These are phyloP conservation scores for Aspergillus quadricinctus DNA, from an alignment of 2,329 filamentous ascomycete genomes.

Conservation along the genomic window DNA sequence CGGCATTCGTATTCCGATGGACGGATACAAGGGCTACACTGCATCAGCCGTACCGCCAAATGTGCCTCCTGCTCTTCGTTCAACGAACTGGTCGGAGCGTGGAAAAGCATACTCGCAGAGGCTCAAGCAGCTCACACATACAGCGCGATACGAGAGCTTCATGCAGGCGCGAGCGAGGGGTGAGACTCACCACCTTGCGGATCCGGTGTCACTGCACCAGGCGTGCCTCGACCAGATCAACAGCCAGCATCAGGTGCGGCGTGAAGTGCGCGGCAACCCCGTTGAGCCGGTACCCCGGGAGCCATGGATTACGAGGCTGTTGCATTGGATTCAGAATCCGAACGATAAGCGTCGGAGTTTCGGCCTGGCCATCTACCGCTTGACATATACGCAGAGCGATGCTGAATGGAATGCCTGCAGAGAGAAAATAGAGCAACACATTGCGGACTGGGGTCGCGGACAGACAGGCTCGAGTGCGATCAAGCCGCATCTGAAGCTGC, in stretches of 20 bases:
- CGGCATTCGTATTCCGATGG: conserved; percentile 21
- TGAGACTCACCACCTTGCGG: background rate
- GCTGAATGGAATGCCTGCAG: conserved; percentile 18
- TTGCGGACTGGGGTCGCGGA: conserved; percentile 21
- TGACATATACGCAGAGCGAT: conserved; percentile 18
- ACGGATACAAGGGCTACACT: conserved; percentile 19
- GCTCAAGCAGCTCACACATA: conserved; percentile 8
- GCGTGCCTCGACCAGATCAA: conserved; percentile 2
- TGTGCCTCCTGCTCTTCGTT: background rate
- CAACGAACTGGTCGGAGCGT: background rate
- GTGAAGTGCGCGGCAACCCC: conserved; percentile 9
- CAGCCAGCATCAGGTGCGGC: conserved; percentile 9
- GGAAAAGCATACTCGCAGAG: conserved; percentile 4
- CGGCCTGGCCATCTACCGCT: conserved; percentile 21
- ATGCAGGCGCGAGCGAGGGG: background rate
- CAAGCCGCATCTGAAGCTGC: conserved; percentile 19
- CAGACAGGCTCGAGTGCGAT: conserved; percentile 15
- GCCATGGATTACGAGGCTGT: conserved; percentile 15
- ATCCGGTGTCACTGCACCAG: background rate
- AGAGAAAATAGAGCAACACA: conserved; percentile 18
- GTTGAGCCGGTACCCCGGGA: conserved; percentile 10
- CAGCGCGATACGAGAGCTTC: background rate
- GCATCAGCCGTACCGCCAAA: background rate
- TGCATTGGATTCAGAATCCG: background rate
- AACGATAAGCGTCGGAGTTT: background rate